phyloP scores from a whole-genome alignment of 345 rosid genomes.

The Syzygium jambos region DNA sequence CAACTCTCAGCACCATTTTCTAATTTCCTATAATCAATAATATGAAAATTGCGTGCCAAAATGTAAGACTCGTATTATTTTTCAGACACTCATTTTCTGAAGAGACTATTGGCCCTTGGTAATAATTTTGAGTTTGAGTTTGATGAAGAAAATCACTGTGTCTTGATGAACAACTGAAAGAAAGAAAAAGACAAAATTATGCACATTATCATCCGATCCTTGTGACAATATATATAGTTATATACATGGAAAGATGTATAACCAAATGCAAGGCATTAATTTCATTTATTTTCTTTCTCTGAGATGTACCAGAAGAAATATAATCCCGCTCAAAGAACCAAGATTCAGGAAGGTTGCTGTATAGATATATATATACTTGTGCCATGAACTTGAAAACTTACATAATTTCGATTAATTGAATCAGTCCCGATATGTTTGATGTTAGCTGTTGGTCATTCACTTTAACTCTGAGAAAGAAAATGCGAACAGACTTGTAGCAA shows the following conservation, averaged over 20 bases:
- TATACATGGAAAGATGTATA: background rate
- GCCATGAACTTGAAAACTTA: background rate
- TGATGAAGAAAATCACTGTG: background rate
- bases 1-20: background rate
- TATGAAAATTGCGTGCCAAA: background rate
- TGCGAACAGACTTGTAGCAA: background rate
- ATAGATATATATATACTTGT: background rate
- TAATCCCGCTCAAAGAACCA: background rate
- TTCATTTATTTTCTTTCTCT: background rate
- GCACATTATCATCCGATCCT: background rate
- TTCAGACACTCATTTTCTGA: background rate
- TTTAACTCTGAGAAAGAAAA: background rate
- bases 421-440: background rate
- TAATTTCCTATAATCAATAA: background rate
- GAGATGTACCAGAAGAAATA: background rate
- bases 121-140: background rate
- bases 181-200: background rate
- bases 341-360: background rate
- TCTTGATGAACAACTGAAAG: background rate
- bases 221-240: background rate
- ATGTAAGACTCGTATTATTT: background rate
- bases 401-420: background rate
- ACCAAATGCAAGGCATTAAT: background rate
- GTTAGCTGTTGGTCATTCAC: background rate
- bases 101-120: background rate